Evolutionary conservation across 768 basidiomycete species (phyloP).

Genomic region (Gelatoporia subvermispora): DNA sequence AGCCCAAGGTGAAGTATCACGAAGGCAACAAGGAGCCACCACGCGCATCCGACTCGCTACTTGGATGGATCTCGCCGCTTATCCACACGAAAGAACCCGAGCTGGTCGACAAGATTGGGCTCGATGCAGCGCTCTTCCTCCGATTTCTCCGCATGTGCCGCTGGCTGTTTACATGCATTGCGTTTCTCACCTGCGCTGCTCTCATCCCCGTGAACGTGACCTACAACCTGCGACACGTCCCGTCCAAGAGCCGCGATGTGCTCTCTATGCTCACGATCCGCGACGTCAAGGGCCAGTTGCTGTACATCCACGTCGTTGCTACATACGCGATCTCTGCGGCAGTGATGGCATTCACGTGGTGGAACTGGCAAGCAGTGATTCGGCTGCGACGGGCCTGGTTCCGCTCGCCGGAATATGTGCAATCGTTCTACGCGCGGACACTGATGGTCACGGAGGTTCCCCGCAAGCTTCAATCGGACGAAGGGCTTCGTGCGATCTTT

Average conservation of each 20-base stretch:
- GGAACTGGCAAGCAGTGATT: constrained; percentile 77
- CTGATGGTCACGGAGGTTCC: constrained; percentile 78
- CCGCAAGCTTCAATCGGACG: constrained; percentile 78
- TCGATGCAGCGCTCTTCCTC: constrained; percentile 90
- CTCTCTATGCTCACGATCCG: constrained; percentile 86
- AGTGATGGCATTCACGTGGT: constrained; percentile 66
- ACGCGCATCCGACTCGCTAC: constrained; percentile 72
- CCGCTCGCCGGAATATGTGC: constrained; percentile 80
- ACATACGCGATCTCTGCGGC: constrained; percentile 77
- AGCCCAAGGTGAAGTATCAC: constrained; percentile 92
- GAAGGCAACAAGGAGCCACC: constrained; percentile 73
- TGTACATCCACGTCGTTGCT: constrained; percentile 81
- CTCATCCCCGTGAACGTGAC: constrained; percentile 84
- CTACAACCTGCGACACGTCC: constrained; percentile 73
- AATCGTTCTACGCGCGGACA: constrained; percentile 91
- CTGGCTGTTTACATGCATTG: constrained; percentile 61
- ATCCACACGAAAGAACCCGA: constrained; percentile 83
- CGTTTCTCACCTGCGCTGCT: constrained; percentile 58
- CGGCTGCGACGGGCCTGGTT: constrained; percentile 82
- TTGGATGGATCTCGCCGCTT: constrained; percentile 89
- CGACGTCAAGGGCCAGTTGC: constrained; percentile 58
- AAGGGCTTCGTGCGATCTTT: constrained; percentile 76
- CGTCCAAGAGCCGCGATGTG: constrained; percentile 44
- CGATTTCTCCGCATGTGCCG: constrained; percentile 88
- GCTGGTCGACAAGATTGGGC: constrained; percentile 80